Evolutionary conservation across 139 green algal species (phyloP).

Genomic region (Ostreobium quekettii): DNA sequence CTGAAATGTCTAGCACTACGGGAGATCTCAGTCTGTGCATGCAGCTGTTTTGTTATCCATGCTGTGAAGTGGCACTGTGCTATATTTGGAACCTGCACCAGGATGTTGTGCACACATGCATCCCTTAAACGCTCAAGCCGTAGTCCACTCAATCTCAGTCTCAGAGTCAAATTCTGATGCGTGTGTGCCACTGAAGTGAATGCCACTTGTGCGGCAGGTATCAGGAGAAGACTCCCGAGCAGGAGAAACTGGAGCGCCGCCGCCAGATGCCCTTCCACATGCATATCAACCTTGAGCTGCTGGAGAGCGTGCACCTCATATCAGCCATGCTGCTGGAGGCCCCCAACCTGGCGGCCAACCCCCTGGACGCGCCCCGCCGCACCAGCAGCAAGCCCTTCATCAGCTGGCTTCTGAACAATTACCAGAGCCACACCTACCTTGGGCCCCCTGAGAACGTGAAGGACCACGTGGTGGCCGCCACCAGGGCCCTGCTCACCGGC

Average conservation of each 20-base stretch:
- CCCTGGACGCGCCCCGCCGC: constrained; percentile 44
- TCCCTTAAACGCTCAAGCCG: too few species aligned
- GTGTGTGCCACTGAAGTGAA: too few species aligned
- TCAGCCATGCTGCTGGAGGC: constrained; percentile 93
- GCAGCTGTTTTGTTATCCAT: too few species aligned
- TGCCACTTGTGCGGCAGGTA: too few species aligned
- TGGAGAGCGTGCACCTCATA: constrained; percentile 89
- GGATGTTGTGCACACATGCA: too few species aligned
- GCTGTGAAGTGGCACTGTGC: too few species aligned
- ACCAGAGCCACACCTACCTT: constrained; percentile 82
- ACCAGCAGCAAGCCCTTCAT: constrained; percentile 78
- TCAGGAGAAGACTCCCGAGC: constrained; percentile 75
- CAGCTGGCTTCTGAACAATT: constrained; percentile 87
- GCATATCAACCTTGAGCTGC: constrained; percentile 97
- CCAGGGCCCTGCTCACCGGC: constrained; percentile 61
- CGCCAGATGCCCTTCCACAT: constrained; percentile 99
- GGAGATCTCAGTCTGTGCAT: too few species aligned
- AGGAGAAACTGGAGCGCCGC: constrained; percentile 92
- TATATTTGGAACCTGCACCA: too few species aligned
- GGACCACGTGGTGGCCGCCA: constrained; percentile 91
- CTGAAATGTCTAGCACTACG: too few species aligned
- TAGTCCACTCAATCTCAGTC: too few species aligned
- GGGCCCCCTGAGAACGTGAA: constrained; percentile 95
- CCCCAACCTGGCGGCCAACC: constrained; percentile 71
- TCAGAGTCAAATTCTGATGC: too few species aligned